Evolutionary conservation across 345 rosid species (phyloP), one percentile per base, ranked within the genome.

Genomic region (Citrus trifoliata): DNA sequence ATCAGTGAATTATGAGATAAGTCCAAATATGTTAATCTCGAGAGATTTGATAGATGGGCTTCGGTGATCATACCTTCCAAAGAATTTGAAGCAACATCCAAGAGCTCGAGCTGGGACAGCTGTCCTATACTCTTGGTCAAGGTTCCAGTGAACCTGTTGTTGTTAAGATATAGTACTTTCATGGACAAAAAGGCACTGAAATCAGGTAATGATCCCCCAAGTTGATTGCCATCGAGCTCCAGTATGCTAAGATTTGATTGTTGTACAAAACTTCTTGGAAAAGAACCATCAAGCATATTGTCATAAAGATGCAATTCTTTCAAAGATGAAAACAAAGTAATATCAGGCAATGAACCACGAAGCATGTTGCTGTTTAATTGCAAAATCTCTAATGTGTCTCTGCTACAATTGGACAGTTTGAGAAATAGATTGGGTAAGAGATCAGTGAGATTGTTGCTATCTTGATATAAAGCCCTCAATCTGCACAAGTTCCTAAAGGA

Each of bases 71-170:
- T 21, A 33, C 70, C 46, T 19, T 33, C 24, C 71, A 87, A 61
- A 32, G 32, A 58, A 72, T 85, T 87, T 32, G 38, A 21, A 33
- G n/a, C 4, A 55, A 63, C 79, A 65, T 72, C 67, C 58, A 80
- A 62, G 18, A 18, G 33, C 56, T 75, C 28, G 8, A 75, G 79
- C 48, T 70, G 6, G 4, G 79, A 75, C 5, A 75, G 35, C 24
- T 13, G 65, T n/a, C 63, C 82, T 58, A 48, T 75, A 12, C 56
- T 42, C 48, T 62, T 62, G 66, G 33, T 27, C 56, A 80, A 13
- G 24, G 58, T 42, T 67, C 82, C 82, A 27, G 30, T 37, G 1
- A 79, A 58, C 19, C 71, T 16, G 38, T 64, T 64, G 8, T 64
- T 32, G 22, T 18, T 64, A 5, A 64, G 21, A 30, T 64, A 10